Evolutionary conservation across 352 stramenopile species (phyloP).

Genomic region (Globisporangium nodosum): DNA sequence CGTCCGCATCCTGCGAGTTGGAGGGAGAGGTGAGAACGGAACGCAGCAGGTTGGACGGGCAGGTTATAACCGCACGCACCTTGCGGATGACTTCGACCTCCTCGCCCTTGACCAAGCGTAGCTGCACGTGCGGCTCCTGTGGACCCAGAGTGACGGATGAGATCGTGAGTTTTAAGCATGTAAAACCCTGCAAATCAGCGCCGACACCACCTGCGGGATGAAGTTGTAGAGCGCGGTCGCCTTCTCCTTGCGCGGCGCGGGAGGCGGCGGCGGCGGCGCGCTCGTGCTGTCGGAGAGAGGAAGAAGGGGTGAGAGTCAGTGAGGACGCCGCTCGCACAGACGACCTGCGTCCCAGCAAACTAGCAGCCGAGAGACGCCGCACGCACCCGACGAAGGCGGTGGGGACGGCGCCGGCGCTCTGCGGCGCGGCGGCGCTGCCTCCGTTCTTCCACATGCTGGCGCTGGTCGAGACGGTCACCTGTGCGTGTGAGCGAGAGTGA

Average conservation of each 20-base stretch:
- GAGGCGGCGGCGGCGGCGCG: constrained; percentile 2
- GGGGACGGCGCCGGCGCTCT: constrained; percentile 51
- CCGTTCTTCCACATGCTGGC: constrained; percentile 49
- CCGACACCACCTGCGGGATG: constrained; percentile 37
- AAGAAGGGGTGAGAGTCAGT: background rate
- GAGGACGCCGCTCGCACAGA: constrained; percentile 18
- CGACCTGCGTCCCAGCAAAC: constrained; percentile 28
- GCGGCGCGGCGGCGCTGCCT: constrained; percentile 14
- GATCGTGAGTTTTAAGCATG: background rate
- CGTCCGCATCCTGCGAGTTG: constrained; percentile 42
- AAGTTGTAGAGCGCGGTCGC: constrained; percentile 76
- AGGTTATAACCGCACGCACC: constrained; percentile 2
- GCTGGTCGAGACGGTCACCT: constrained; percentile 31
- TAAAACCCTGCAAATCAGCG: background rate
- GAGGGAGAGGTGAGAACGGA: background rate
- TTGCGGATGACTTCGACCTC: constrained; percentile 75
- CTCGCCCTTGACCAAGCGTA: constrained; percentile 66
- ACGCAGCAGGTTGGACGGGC: background rate
- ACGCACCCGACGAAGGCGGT: constrained; percentile 41
- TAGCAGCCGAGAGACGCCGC: constrained; percentile 25
- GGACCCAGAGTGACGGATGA: background rate
- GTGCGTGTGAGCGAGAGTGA: background rate
- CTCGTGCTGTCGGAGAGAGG: constrained; percentile 1
- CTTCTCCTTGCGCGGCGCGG: constrained; percentile 46
- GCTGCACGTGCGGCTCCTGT: constrained; percentile 56